Evolutionary conservation across 1,139 yeast species (phyloP).

Genomic region (Sugiyamaella sp.): DNA sequence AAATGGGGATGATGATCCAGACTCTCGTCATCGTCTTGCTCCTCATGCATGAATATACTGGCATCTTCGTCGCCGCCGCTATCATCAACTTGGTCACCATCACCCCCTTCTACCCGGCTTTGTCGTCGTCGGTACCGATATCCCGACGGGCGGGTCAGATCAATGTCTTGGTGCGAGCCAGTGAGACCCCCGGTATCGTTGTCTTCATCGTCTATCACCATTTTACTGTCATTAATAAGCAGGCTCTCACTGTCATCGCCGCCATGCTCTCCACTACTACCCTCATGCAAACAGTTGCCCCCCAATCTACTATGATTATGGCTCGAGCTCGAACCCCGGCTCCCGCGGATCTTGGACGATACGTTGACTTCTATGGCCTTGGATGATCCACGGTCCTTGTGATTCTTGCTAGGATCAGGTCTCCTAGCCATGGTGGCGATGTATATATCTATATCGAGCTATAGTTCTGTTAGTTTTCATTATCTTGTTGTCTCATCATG

Average conservation of each 20-base stretch:
- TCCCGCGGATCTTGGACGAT: slow-evolving; percentile 1
- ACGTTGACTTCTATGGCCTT: not conserved
- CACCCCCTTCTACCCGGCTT: slow-evolving; percentile 16
- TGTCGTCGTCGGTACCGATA: slow-evolving; percentile 19
- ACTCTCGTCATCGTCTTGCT: slow-evolving; percentile 30
- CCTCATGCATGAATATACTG: slow-evolving; percentile 21
- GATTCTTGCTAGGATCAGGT: slow-evolving; percentile 5
- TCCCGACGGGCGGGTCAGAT: slow-evolving; percentile 16
- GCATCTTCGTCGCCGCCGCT: not conserved
- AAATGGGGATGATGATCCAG: too few relatives aligned
- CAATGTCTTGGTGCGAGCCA: slow-evolving; percentile 14
- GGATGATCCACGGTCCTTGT: slow-evolving; percentile 5
- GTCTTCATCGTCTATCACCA: slow-evolving; percentile 23
- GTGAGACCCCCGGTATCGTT: slow-evolving; percentile 9
- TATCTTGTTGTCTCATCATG: too few relatives aligned
- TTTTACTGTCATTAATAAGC: slow-evolving; percentile 31
- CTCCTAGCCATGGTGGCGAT: slow-evolving; percentile 11
- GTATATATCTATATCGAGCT: too few relatives aligned
- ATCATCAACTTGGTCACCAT: not conserved
- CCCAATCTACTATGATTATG: slow-evolving; percentile 1
- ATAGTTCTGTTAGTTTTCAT: too few relatives aligned
- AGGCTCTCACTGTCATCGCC: slow-evolving; percentile 33
- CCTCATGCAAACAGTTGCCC: slow-evolving; percentile 33
- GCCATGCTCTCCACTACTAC: slow-evolving; percentile 34
- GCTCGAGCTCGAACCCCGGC: not conserved